Evolutionary conservation across 192 early-diverging fungal genomes (phyloP).

Genomic region (Podila verticillata): DNA sequence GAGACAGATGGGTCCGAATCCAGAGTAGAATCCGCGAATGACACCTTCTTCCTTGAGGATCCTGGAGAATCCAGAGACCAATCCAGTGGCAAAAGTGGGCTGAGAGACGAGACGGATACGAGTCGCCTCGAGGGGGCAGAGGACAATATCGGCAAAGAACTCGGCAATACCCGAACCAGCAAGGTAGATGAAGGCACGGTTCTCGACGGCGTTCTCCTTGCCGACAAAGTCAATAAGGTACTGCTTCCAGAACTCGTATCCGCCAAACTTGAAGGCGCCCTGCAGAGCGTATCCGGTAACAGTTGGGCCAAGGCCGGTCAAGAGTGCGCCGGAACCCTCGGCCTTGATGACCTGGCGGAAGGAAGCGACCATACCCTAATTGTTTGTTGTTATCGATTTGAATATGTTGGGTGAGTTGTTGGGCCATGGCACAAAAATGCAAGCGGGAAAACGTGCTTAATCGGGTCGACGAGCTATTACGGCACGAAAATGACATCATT

Average conservation of each 20-base stretch:
- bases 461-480: too few species aligned
- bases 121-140: constrained; percentile 80
- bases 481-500: too few species aligned
- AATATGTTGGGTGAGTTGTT: neutral
- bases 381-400: neutral
- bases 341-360: constrained; percentile 59
- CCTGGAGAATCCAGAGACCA: constrained; percentile 65
- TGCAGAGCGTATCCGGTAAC: constrained; percentile 72
- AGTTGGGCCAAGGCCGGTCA: constrained; percentile 73
- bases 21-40: constrained; percentile 76
- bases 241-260: constrained; percentile 77
- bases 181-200: constrained; percentile 74
- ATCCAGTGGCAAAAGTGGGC: constrained; percentile 70
- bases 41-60: constrained; percentile 74
- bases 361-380: constrained; percentile 59
- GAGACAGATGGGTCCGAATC: constrained; percentile 80
- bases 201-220: constrained; percentile 61
- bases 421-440: too few species aligned
- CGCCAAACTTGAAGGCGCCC: constrained; percentile 75
- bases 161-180: constrained; percentile 72
- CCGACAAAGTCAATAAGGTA: constrained; percentile 62
- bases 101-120: constrained; percentile 79
- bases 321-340: constrained; percentile 68
- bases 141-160: constrained; percentile 80
- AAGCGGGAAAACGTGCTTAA: too few species aligned